Percentiles rank a stretch among this genome's conserved stretches.
Evolutionary conservation across 805 yeast species (phyloP).

Genomic region (Candida peoriensis): DNA sequence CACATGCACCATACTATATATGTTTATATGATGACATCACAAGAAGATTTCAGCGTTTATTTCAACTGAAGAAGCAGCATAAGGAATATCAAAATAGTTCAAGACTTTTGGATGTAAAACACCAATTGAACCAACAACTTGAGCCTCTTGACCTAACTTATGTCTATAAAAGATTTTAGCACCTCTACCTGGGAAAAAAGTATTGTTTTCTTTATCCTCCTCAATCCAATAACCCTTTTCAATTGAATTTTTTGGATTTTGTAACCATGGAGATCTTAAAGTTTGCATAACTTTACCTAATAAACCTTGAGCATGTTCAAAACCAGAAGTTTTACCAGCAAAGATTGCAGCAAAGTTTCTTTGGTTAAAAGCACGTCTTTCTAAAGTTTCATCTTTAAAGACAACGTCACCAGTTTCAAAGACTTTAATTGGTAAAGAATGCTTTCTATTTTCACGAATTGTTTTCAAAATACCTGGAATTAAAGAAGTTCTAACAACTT

Average conservation of each 20-base stretch:
- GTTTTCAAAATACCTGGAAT: conserved; percentile 95
- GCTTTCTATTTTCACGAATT: conserved; percentile 92
- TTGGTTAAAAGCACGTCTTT: conserved; percentile 87
- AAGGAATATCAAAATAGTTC: conserved; percentile 81
- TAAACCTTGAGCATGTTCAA: conserved; percentile 91
- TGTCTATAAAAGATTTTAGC: conserved; percentile 78
- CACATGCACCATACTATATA: too few species aligned
- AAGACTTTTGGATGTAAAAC: conserved; percentile 94
- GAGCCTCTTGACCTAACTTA: conserved; percentile 49
- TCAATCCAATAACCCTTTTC: conserved; percentile 86
- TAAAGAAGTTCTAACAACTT: conserved; percentile 93
- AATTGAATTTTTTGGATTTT: conserved; percentile 36
- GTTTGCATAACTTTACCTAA: conserved; percentile 95
- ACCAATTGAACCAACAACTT: conserved; percentile 79
- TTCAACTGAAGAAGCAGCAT: conserved; percentile 89
- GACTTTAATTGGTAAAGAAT: conserved; percentile 88
- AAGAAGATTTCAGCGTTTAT: conserved; percentile 84
- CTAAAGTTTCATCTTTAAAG: conserved; percentile 70
- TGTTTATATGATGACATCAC: conserved; percentile 30
- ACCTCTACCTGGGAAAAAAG: conserved; percentile 96
- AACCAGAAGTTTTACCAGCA: conserved; percentile 94
- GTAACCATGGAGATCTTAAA: conserved; percentile 82
- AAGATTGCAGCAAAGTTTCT: conserved; percentile 93
- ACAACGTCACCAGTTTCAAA: conserved; percentile 96
- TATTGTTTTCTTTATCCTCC: conserved; percentile 58